A percentile compares a stretch with the other conserved stretches of the same genome.
These are phyloP conservation scores for Starmerella bacillaris DNA, from an alignment of 805 yeast genomes.

Conservation along the genomic window DNA sequence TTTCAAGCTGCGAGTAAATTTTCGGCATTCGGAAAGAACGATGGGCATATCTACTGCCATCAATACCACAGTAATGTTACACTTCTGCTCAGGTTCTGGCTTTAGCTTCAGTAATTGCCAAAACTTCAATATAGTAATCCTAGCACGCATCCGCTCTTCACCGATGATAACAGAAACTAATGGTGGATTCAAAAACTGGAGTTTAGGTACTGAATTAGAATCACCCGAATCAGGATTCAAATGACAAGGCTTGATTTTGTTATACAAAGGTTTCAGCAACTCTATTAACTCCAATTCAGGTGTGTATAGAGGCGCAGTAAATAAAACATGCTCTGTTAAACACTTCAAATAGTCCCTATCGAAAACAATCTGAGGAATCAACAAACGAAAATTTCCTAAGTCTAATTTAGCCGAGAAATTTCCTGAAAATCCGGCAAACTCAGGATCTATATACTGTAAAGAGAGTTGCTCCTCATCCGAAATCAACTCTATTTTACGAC, in stretches of 20 bases:
- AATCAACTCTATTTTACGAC: not conserved
- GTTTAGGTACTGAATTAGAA: constrained; percentile 1
- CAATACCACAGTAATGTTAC: constrained; percentile 18
- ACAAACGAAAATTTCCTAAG: not conserved
- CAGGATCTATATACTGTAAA: not conserved
- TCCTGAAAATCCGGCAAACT: not conserved
- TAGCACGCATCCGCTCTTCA: constrained; percentile 20
- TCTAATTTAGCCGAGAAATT: not conserved
- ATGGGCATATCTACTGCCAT: constrained; percentile 14
- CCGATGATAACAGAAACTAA: constrained; percentile 18
- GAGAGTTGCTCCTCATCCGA: not conserved
- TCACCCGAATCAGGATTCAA: not conserved
- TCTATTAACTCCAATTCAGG: constrained; percentile 1
- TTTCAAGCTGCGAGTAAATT: constrained; percentile 18
- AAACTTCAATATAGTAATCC: constrained; percentile 25
- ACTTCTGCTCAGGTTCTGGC: constrained; percentile 18
- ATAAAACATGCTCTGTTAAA: not conserved
- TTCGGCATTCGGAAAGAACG: constrained; percentile 4
- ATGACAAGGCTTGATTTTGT: constrained; percentile 1
- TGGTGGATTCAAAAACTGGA: constrained; percentile 20
- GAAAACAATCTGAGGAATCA: constrained; percentile 25
- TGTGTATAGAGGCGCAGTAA: not conserved
- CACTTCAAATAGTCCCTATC: constrained; percentile 19
- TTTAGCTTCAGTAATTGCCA: constrained; percentile 26
- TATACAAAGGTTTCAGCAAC: constrained; percentile 4